phyloP scores from a whole-genome alignment of 768 basidiomycete genomes.

The Xanthoconium purpureum region DNA sequence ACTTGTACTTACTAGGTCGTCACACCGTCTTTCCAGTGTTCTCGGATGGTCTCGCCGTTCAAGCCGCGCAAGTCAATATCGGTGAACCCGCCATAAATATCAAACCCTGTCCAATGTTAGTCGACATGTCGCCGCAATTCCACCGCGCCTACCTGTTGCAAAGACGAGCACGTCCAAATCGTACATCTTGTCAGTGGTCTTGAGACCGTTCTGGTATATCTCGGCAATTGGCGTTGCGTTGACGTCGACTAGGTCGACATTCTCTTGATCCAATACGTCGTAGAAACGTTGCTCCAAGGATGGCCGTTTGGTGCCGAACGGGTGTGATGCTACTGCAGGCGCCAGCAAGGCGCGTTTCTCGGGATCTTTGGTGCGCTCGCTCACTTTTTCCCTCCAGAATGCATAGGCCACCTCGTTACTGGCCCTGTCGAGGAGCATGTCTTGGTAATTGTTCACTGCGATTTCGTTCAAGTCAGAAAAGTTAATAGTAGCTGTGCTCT shows the following conservation, averaged over 20 bases:
- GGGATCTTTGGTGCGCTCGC: slow-evolving; percentile 11
- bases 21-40: slow-evolving; percentile 13
- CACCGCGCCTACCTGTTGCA: slow-evolving; percentile 10
- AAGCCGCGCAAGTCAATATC: slow-evolving; percentile 14
- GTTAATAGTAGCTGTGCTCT: no score
- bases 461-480: not conserved
- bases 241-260: slow-evolving; percentile 14
- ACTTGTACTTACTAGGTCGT: slow-evolving; percentile 10
- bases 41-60: not conserved
- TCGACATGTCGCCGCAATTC: not conserved
- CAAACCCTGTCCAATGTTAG: slow-evolving; percentile 9
- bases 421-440: not conserved
- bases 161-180: slow-evolving; percentile 13
- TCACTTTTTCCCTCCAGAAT: slow-evolving; percentile 17
- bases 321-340: slow-evolving; percentile 10
- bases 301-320: slow-evolving; percentile 6
- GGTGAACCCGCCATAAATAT: slow-evolving; percentile 3
- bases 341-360: slow-evolving; percentile 13
- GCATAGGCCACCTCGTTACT: slow-evolving; percentile 3
- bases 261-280: slow-evolving; percentile 15
- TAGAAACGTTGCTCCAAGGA: slow-evolving; percentile 12
- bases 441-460: slow-evolving; percentile 9
- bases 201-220: slow-evolving; percentile 8
- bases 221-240: slow-evolving; percentile 8
- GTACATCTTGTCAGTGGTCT: slow-evolving; percentile 2